A percentile compares a stretch with the other conserved stretches of the same genome.
Conservation (phyloP, 2,329 filamentous ascomycete genomes). For the Hymenoscyphus occultus region DNA sequence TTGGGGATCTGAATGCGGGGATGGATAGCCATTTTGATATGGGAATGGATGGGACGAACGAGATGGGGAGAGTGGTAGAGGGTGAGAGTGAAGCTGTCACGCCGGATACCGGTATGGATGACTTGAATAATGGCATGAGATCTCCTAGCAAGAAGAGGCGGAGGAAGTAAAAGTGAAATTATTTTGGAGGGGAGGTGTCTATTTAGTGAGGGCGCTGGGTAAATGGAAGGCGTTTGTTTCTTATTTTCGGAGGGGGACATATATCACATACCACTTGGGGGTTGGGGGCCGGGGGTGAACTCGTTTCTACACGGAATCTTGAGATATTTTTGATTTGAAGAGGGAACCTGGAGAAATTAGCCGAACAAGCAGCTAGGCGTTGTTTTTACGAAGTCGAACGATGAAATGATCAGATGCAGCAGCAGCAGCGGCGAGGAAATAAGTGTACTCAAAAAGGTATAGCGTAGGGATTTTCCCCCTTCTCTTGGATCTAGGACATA, state of each 20-base stretch:
- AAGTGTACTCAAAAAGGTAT: too few species aligned
- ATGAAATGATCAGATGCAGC: neutral
- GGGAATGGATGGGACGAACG: conserved; percentile 32
- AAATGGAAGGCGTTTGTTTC: neutral
- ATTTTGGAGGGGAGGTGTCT: conserved; percentile 1
- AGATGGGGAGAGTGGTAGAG: conserved; percentile 24
- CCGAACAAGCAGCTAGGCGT: neutral
- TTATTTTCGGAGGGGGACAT: neutral
- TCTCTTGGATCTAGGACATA: too few species aligned
- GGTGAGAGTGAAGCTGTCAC: conserved; percentile 26
- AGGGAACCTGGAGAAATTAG: neutral
- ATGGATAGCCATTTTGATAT: conserved; percentile 32
- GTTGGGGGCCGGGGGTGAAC: neutral
- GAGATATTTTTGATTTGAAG: neutral
- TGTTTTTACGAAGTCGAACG: conserved; percentile 5
- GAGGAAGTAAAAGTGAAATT: conserved; percentile 18
- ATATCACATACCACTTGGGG: neutral
- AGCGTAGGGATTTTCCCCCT: too few species aligned
- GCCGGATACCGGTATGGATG: conserved; percentile 22
- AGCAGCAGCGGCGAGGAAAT: too few species aligned
- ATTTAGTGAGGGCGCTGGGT: neutral
- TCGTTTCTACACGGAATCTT: neutral
- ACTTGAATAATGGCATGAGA: conserved; percentile 15
- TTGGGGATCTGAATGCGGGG: conserved; percentile 17
- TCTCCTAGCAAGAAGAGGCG: conserved; percentile 29